Percentiles rank a stretch among this genome's conserved stretches.
Evolutionary conservation across 345 rosid genomes (phyloP).

Genomic region (Lepidium didymum): DNA sequence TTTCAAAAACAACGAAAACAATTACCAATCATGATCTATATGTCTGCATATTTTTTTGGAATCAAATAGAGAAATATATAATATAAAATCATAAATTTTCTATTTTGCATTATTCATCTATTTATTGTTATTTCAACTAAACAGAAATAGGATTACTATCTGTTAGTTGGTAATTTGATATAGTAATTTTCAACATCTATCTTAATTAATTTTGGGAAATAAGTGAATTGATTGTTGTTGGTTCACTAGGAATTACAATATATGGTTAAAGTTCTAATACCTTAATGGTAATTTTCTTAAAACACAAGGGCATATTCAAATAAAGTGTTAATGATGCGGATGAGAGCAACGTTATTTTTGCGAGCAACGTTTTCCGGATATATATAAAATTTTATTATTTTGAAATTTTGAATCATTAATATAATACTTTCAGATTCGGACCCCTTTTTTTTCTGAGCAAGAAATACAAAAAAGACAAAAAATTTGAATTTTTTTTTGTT

Average conservation of each 20-base stretch:
- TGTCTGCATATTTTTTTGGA: too few species aligned
- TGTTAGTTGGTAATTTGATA: too few species aligned
- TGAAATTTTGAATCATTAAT: constrained; percentile 4
- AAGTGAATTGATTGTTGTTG: too few species aligned
- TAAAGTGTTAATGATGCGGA: background rate
- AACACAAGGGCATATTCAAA: background rate
- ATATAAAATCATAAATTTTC: too few species aligned
- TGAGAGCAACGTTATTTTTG: constrained; percentile 2
- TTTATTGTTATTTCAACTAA: too few species aligned
- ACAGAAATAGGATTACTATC: too few species aligned
- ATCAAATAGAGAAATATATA: too few species aligned
- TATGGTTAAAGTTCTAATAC: background rate
- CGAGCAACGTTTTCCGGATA: background rate
- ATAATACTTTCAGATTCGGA: constrained; percentile 11
- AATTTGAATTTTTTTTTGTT: constrained; percentile 17
- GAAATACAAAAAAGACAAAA: background rate
- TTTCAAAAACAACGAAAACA: too few species aligned
- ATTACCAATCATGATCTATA: too few species aligned
- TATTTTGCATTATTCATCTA: too few species aligned
- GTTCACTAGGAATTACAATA: background rate
- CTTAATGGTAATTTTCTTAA: background rate
- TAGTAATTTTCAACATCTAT: too few species aligned
- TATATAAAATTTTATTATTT: background rate
- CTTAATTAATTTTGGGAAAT: too few species aligned
- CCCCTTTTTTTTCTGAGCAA: constrained; percentile 10